A percentile compares a stretch with the other conserved stretches of the same genome.
Conservation (phyloP, 1,284 basidiomycete genomes). For the Serendipita sp. region DNA sequence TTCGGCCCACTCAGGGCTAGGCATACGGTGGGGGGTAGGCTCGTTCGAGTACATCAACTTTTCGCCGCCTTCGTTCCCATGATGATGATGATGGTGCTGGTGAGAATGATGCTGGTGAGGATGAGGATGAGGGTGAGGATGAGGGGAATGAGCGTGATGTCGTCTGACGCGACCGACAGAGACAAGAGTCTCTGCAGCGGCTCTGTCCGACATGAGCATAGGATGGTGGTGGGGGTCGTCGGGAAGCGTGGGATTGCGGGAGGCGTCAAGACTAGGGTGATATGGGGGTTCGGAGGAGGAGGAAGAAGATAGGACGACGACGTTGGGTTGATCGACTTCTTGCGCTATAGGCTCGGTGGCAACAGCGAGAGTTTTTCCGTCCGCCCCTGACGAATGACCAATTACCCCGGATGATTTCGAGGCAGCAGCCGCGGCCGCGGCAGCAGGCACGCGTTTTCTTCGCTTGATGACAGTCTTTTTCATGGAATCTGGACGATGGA, state of each 20-base stretch:
- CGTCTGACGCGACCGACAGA: constrained; percentile 48
- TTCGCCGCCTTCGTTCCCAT: constrained; percentile 43
- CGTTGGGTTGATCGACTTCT: not conserved
- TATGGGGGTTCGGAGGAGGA: not conserved
- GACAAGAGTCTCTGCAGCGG: constrained; percentile 69
- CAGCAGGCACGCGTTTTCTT: constrained; percentile 86
- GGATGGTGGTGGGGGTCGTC: constrained; percentile 20
- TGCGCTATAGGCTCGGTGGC: not conserved
- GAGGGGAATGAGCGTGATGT: constrained; percentile 6
- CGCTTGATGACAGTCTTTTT: constrained; percentile 99
- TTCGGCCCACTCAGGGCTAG: constrained; percentile 20
- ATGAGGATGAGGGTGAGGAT: too few relatives aligned
- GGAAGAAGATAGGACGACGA: not conserved
- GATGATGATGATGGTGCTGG: constrained; percentile 29
- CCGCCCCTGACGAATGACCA: constrained; percentile 3
- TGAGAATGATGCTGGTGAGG: not conserved
- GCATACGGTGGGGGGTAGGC: constrained; percentile 32
- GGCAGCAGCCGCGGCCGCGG: constrained; percentile 39
- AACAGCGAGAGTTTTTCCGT: constrained; percentile 1
- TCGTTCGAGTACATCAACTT: constrained; percentile 30
- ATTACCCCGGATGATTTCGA: not conserved
- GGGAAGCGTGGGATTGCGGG: constrained; percentile 11
- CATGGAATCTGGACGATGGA: constrained; percentile 93
- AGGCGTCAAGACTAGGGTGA: constrained; percentile 3
- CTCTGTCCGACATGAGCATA: constrained; percentile 58